Conservation (phyloP, 495 filamentous ascomycete species). For the Poronia punctata region DNA sequence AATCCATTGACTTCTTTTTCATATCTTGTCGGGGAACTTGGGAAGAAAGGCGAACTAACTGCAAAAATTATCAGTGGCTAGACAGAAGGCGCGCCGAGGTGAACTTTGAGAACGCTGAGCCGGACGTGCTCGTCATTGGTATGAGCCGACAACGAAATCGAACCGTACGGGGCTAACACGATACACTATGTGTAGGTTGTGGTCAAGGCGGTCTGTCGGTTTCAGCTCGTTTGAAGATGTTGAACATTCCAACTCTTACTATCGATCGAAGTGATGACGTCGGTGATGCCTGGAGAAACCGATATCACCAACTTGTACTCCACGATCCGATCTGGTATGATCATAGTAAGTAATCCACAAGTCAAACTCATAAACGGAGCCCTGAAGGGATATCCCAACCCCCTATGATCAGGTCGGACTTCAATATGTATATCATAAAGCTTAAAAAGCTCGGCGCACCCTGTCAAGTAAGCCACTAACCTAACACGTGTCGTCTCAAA, state of each 20-base stretch:
- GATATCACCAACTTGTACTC: conserved; percentile 57
- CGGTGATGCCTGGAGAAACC: conserved; percentile 73
- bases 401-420: too few relatives aligned
- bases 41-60: background rate
- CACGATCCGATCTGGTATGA: conserved; percentile 76
- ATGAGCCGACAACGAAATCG: conserved; percentile 17
- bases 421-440: too few relatives aligned
- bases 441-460: too few relatives aligned
- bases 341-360: conserved; percentile 73
- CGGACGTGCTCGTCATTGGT: conserved; percentile 62
- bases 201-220: conserved; percentile 55
- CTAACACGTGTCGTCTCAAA: too few relatives aligned
- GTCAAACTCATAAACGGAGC: too few relatives aligned
- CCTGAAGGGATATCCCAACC: too few relatives aligned
- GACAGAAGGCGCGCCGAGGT: conserved; percentile 51
- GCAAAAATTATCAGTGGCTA: conserved; percentile 42
- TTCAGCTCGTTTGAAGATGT: conserved; percentile 65
- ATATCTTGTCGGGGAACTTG: too few relatives aligned
- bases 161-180: background rate
- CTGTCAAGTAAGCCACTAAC: too few relatives aligned
- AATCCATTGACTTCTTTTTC: background rate
- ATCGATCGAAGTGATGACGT: conserved; percentile 60
- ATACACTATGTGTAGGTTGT: conserved; percentile 34
- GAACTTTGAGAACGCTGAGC: conserved; percentile 51
- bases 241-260: conserved; percentile 55